Conservation (phyloP, 2,329 filamentous ascomycete species). For the Clonostachys solani region DNA sequence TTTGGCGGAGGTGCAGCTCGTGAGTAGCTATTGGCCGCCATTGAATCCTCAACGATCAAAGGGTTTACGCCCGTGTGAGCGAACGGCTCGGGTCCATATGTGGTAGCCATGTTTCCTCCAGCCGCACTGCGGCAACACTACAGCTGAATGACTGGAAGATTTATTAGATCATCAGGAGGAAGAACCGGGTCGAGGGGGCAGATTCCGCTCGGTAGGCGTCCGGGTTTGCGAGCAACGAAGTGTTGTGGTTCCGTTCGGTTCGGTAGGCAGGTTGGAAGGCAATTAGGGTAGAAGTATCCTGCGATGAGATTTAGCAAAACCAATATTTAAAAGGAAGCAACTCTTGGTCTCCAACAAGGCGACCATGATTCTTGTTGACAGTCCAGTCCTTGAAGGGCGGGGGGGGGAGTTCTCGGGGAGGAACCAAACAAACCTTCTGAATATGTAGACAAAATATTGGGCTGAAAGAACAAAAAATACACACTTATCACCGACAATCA, state of each 20-base stretch:
- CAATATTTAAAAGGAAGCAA: too few species aligned
- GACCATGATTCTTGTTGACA: too few species aligned
- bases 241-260: too few species aligned
- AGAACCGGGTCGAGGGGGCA: not conserved
- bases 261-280: too few species aligned
- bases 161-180: constrained; percentile 31
- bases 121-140: constrained; percentile 46
- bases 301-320: too few species aligned
- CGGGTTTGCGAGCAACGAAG: too few species aligned
- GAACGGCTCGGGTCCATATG: constrained; percentile 28
- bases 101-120: constrained; percentile 35
- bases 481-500: constrained; percentile 13
- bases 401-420: too few species aligned
- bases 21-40: constrained; percentile 3
- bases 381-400: too few species aligned
- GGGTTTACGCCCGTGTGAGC: constrained; percentile 16
- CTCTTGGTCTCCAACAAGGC: too few species aligned
- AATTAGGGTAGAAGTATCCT: too few species aligned
- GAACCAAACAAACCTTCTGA: too few species aligned
- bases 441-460: constrained; percentile 8
- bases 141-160: constrained; percentile 31
- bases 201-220: not conserved
- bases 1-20: constrained; percentile 45
- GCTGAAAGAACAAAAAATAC: constrained; percentile 6
- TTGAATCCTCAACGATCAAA: constrained; percentile 15